Base-by-base conservation (phyloP, 208 protist genomes). In the Leptomonas pyrrhocoris region DNA sequence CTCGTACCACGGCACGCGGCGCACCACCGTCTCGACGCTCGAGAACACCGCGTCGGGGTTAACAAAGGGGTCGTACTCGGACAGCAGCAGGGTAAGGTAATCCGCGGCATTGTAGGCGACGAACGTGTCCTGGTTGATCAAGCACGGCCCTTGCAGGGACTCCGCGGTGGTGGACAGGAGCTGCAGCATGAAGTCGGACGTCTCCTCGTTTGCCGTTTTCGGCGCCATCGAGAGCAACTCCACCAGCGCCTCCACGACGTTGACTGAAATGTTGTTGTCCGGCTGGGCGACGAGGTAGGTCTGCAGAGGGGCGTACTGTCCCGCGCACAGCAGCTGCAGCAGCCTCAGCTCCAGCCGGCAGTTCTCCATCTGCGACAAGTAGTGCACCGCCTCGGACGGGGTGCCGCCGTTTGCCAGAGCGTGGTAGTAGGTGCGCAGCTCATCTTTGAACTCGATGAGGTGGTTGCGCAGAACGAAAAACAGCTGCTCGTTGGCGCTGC, bases 311-410 rank as follows among this genome's bases (percentile, higher is more conserved):
- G 58, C 42, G 64, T 78, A 85, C 62, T 94, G 86, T 0, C 84
- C 86, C 0, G 86, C 84, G 63, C 85, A 92, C 18, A 94, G 54
- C 28, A 89, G 80, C 72, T 92, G 84, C 19, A 92, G 53, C 30
- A 92, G 73, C 66, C 72, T 68, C 48, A 92, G 59, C 71, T 90
- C 74, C 38, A 80, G 58, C 9, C 57, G 61, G 36, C 61, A 63
- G 42, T 77, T 67, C 6, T 62, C 8, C 71, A 80, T 77, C 40
- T 68, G 57, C 48, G 27, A 60, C 25, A 85, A 63, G 55, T 74
- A 71, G 61, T 76, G 67, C 43, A 15, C 66, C 9, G 77, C 77
- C 30, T 73, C 78, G 3, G 50, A 12, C n/a, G 68, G 53, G 6
- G 49, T 75, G 57, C 59, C 71, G 27, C 75, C 76, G 36, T 65